A percentile compares a stretch with the other conserved stretches of the same genome.
These are phyloP conservation scores for Fistulifera solaris DNA, from an alignment of 108 stramenopile genomes.

Conservation along the genomic window DNA sequence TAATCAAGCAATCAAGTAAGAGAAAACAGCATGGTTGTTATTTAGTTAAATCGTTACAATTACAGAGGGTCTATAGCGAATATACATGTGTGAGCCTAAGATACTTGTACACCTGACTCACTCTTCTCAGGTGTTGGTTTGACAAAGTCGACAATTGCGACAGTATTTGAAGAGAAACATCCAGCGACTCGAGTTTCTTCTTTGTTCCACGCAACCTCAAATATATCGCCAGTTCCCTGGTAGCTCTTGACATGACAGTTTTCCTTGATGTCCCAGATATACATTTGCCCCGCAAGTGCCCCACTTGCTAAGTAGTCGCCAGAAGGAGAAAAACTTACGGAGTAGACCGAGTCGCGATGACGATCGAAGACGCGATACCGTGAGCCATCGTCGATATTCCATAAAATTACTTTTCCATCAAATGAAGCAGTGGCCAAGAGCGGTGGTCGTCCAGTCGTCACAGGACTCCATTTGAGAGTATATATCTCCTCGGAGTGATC, in stretches of 20 bases:
- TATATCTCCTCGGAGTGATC: constrained; percentile 93
- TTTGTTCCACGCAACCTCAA: constrained; percentile 91
- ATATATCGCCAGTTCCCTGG: constrained; percentile 86
- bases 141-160: constrained; percentile 76
- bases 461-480: constrained; percentile 95
- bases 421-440: constrained; percentile 92
- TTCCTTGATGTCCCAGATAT: constrained; percentile 82
- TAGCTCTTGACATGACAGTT: constrained; percentile 75
- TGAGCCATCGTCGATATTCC: constrained; percentile 80
- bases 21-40: too few species aligned
- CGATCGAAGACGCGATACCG: constrained; percentile 73
- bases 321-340: constrained; percentile 83
- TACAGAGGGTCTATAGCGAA: too few species aligned
- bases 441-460: constrained; percentile 82
- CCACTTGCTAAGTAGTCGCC: constrained; percentile 79
- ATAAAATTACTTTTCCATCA: constrained; percentile 90
- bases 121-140: not conserved
- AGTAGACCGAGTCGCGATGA: constrained; percentile 84
- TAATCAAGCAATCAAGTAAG: too few species aligned
- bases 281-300: constrained; percentile 81
- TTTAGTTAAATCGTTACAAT: too few species aligned
- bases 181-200: constrained; percentile 86
- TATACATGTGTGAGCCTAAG: too few species aligned
- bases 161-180: constrained; percentile 84
- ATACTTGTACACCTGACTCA: too few species aligned